Evolutionary conservation across 2,329 filamentous ascomycete genomes (phyloP).

Genomic region (Clarireedia homoeocarpa): DNA sequence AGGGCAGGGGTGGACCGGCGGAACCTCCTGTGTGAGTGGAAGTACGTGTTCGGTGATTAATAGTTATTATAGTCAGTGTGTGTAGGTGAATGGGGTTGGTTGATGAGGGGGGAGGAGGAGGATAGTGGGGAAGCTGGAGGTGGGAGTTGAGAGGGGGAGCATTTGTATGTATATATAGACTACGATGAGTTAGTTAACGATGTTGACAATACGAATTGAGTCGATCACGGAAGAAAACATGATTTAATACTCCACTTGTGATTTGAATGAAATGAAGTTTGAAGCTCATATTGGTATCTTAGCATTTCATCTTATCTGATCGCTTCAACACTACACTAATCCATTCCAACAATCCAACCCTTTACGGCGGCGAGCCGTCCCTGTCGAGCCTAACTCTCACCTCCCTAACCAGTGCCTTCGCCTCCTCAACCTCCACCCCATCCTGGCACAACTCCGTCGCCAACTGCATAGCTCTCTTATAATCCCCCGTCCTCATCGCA

Average conservation of each 20-base stretch:
- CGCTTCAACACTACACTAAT: background rate
- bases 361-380: background rate
- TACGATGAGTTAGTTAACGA: too few relatives aligned
- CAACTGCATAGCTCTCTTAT: conserved; percentile 66
- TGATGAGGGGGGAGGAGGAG: too few relatives aligned
- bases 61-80: conserved; percentile 18
- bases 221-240: too few relatives aligned
- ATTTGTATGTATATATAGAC: too few relatives aligned
- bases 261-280: background rate
- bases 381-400: conserved; percentile 61
- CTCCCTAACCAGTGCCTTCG: conserved; percentile 85
- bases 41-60: conserved; percentile 16
- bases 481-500: conserved; percentile 70
- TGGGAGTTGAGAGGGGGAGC: too few relatives aligned
- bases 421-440: conserved; percentile 92
- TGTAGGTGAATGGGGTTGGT: conserved; percentile 3
- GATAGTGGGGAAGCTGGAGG: too few relatives aligned
- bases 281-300: background rate
- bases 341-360: background rate
- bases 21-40: conserved; percentile 13
- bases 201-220: too few relatives aligned
- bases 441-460: conserved; percentile 92
- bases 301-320: background rate
- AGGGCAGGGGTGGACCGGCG: conserved; percentile 17
- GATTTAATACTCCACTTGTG: background rate